These are phyloP conservation scores for Magnusiomyces suaveolens DNA, from an alignment of 1,139 yeast genomes.

Conservation along the genomic window DNA sequence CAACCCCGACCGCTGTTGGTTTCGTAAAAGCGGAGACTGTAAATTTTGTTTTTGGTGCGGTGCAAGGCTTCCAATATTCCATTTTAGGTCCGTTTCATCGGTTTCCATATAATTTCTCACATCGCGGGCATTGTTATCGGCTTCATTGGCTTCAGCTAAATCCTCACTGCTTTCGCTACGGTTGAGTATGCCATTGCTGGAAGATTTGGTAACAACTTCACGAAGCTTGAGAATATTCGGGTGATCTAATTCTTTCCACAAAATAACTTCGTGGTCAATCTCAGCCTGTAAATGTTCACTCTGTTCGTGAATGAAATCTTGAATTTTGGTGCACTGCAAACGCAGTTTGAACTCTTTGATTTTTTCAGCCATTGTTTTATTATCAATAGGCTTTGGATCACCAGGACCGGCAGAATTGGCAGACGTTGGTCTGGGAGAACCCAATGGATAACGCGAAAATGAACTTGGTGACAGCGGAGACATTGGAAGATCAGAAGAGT, in stretches of 20 bases:
- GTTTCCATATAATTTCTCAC: too few relatives aligned
- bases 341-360: slow-evolving; percentile 23
- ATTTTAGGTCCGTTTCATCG: too few relatives aligned
- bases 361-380: not conserved
- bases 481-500: not conserved
- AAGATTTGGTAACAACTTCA: slow-evolving; percentile 30
- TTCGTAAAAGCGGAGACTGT: not conserved
- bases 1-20: not conserved
- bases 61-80: not conserved
- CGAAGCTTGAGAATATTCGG: slow-evolving; percentile 54
- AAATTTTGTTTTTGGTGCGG: not conserved
- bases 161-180: not conserved
- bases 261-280: slow-evolving; percentile 58
- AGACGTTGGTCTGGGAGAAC: not conserved
- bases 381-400: not conserved
- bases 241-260: slow-evolving; percentile 67
- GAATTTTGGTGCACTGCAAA: slow-evolving; percentile 28
- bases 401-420: not conserved
- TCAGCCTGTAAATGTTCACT: slow-evolving; percentile 20
- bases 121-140: too few relatives aligned
- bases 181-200: not conserved
- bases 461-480: not conserved
- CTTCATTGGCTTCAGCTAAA: not conserved
- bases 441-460: not conserved
- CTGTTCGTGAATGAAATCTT: not conserved